Evolutionary conservation across 139 green algal genomes (phyloP).

Genomic region (Chloropicon primus): DNA sequence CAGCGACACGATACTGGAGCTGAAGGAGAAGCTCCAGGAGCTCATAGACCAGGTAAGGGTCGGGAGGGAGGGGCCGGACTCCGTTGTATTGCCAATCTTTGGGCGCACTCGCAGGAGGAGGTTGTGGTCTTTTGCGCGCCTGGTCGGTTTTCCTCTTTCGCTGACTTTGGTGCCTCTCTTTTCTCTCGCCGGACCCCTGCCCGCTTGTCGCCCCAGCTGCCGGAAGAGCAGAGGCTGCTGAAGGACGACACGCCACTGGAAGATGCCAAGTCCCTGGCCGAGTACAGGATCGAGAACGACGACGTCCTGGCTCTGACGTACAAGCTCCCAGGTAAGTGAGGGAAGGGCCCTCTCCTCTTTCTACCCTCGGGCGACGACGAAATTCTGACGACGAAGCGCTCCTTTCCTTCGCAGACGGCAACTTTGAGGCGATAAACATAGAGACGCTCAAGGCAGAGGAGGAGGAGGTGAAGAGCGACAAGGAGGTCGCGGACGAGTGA

Average conservation of each 20-base stretch:
- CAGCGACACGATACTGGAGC: slow-evolving; percentile 61
- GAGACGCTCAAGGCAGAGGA: neutral
- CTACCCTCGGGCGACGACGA: too few species aligned
- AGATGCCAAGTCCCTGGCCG: slow-evolving; percentile 60
- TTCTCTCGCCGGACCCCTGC: too few species aligned
- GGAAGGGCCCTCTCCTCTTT: neutral
- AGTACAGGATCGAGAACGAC: slow-evolving; percentile 71
- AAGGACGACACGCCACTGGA: slow-evolving; percentile 27
- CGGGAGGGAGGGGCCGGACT: too few species aligned
- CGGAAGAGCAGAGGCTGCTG: slow-evolving; percentile 45
- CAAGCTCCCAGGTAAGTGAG: slow-evolving; percentile 23
- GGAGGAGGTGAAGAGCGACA: neutral
- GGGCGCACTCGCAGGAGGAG: too few species aligned
- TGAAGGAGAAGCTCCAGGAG: slow-evolving; percentile 76
- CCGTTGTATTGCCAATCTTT: too few species aligned
- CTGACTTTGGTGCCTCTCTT: neutral
- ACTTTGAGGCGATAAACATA: neutral
- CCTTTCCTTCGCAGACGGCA: neutral
- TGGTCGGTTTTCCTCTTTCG: too few species aligned
- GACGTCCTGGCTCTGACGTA: slow-evolving; percentile 55
- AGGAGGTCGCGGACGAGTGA: neutral
- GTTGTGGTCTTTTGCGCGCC: too few species aligned
- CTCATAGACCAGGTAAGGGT: slow-evolving; percentile 38
- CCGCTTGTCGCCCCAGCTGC: slow-evolving; percentile 26
- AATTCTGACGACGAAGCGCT: too few species aligned